Percentiles rank a stretch among this genome's conserved stretches.
These are phyloP conservation scores for Pontederia crassipes DNA, from an alignment of 176 grass and related monocot species.

Conservation along the genomic window DNA sequence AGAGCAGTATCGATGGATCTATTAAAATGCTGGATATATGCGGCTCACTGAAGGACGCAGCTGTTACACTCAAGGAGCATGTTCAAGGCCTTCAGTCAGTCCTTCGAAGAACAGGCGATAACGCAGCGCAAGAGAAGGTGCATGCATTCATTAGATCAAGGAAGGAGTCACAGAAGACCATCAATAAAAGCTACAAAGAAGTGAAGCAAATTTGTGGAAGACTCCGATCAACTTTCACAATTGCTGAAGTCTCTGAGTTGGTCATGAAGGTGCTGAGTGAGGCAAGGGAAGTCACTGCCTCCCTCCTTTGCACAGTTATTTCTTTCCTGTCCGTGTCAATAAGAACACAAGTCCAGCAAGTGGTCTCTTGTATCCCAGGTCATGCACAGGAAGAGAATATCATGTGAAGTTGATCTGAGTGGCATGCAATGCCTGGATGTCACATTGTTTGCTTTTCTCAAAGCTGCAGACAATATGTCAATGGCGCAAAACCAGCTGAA, in stretches of 20 bases:
- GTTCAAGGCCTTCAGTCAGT: background rate
- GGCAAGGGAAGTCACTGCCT: too few species aligned
- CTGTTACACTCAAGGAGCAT: too few species aligned
- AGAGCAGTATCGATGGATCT: background rate
- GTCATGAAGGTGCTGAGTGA: too few species aligned
- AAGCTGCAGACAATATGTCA: background rate
- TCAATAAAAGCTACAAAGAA: background rate
- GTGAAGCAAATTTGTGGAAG: too few species aligned
- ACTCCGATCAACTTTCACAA: too few species aligned
- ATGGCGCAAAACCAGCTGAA: background rate
- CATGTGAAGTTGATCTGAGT: background rate
- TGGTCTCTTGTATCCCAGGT: slow-evolving; percentile 11
- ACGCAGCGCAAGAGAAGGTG: background rate
- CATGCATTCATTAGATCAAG: background rate
- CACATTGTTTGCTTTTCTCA: background rate
- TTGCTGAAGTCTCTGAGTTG: too few species aligned
- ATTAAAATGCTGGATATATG: background rate
- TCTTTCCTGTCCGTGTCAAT: background rate
- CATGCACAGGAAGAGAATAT: background rate
- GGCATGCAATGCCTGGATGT: too few species aligned
- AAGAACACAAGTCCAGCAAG: background rate
- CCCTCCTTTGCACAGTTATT: too few species aligned
- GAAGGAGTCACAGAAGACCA: background rate
- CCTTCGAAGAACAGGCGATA: background rate
- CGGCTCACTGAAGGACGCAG: background rate